Percentiles rank a stretch among this genome's conserved stretches.
Conservation (phyloP, 768 basidiomycete species). For the Panaeolus papilionaceus region DNA sequence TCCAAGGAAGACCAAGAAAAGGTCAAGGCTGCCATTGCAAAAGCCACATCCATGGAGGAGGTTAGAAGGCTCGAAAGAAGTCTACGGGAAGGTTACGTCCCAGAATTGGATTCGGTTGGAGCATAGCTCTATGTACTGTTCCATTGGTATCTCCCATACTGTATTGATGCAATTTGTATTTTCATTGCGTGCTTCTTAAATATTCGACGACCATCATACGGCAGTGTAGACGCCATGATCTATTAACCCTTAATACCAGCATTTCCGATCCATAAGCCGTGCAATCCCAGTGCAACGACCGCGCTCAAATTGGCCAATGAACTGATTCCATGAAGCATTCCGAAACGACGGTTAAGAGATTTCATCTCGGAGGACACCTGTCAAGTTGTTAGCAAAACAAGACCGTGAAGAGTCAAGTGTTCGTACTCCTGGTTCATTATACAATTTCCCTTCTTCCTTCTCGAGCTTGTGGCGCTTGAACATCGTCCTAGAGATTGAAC, state of each 20-base stretch:
- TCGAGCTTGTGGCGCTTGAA: conserved; percentile 75
- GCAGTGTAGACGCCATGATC: conserved; percentile 4
- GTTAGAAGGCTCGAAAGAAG: conserved; percentile 83
- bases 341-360: conserved; percentile 69
- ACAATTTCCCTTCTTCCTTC: conserved; percentile 73
- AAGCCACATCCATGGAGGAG: conserved; percentile 91
- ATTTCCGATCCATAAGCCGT: conserved; percentile 75
- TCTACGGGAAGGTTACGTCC: conserved; percentile 84
- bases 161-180: conserved; percentile 16
- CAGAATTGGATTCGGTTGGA: conserved; percentile 77
- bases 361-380: conserved; percentile 77
- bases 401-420: conserved; percentile 12
- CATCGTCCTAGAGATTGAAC: conserved; percentile 60
- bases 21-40: conserved; percentile 86
- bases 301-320: conserved; percentile 68
- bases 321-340: conserved; percentile 70
- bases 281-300: conserved; percentile 66
- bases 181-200: neutral
- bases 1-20: conserved; percentile 91
- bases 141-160: neutral
- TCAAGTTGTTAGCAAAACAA: conserved; percentile 12
- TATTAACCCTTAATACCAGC: conserved; percentile 51
- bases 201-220: neutral
- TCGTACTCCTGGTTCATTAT: conserved; percentile 67
- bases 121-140: conserved; percentile 48